phyloP scores from a whole-genome alignment of 2,329 filamentous ascomycete genomes.

The Microascus cirrosus region DNA sequence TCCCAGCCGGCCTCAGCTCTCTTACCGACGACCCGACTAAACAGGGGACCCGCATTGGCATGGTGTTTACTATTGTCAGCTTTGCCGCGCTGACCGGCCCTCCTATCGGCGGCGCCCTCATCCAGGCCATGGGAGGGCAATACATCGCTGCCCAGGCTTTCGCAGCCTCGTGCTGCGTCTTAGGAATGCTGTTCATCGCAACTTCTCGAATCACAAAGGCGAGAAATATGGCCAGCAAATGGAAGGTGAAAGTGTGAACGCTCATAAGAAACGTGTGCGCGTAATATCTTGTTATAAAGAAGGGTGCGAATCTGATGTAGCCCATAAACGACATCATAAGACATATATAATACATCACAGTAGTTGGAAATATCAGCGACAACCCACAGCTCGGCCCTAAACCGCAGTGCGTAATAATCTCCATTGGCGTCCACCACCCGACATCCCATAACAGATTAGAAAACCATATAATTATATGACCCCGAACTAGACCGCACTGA shows the following conservation, averaged over 20 bases:
- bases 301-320: neutral
- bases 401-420: no score
- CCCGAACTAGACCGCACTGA: neutral
- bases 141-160: slow-evolving; percentile 39
- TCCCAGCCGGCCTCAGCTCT: slow-evolving; percentile 39
- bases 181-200: slow-evolving; percentile 26
- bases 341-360: neutral
- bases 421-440: neutral
- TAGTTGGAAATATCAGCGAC: neutral
- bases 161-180: slow-evolving; percentile 28
- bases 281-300: neutral
- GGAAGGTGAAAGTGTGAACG: slow-evolving; percentile 3
- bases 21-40: slow-evolving; percentile 39
- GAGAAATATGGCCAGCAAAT: neutral
- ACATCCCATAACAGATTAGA: neutral
- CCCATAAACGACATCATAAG: neutral
- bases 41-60: slow-evolving; percentile 44
- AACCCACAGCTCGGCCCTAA: no score
- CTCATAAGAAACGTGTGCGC: neutral
- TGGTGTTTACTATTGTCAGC: slow-evolving; percentile 45
- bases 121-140: slow-evolving; percentile 24
- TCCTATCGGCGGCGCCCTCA: slow-evolving; percentile 38
- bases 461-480: neutral
- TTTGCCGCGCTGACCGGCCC: slow-evolving; percentile 41
- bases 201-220: slow-evolving; percentile 24